Base-by-base conservation (phyloP, 257 asterid species). In the Pogostemon cablin region DNA sequence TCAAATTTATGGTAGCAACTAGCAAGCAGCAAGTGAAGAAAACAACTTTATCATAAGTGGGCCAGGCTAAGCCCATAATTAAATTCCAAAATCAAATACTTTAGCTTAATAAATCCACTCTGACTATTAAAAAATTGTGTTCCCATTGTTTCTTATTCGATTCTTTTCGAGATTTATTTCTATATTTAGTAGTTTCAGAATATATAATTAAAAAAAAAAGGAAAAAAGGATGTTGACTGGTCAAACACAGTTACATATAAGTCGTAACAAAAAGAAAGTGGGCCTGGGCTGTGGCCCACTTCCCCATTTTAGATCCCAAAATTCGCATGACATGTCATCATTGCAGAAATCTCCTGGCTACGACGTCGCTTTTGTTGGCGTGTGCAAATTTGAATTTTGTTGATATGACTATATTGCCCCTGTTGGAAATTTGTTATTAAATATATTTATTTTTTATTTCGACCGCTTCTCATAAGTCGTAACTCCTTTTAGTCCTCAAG, bases 251-350 rank as follows among this genome's bases (percentile, higher is more conserved):
- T 20, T 25, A 49, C 42, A 61, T 62, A 57, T 44, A 37, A 25
- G 32, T 25, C 32, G 32, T 25, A 78, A 62, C 54, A 55, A 68
- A 67, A 41, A 15, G 58, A 4, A 5, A 50, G 75, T 68, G 66
- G 71, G 71, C 71, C 41, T 62, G 48, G 42, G 32, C 48, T 9
- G 5, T 25, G 81, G 72, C 75, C 77, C 81, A 61, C 72, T 17
- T 61, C 46, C 59, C 60, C 60, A 17, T 55, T 62, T 60, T 37
- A 68, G 68, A 73, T 62, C 53, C 76, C 69, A 63, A 78, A 66
- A 68, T 56, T 38, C 48, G 72, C 76, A 57, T 56, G 48, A 49
- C 64, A 46, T 47, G 76, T 64, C 39, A 78, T 78, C 73, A 69
- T 69, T 72, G n/a, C 53, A 42, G 50, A 7, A 77, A 77, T 38